These are phyloP conservation scores for Penicillium roqueforti DNA, from an alignment of 495 filamentous ascomycete genomes.

Conservation along the genomic window DNA sequence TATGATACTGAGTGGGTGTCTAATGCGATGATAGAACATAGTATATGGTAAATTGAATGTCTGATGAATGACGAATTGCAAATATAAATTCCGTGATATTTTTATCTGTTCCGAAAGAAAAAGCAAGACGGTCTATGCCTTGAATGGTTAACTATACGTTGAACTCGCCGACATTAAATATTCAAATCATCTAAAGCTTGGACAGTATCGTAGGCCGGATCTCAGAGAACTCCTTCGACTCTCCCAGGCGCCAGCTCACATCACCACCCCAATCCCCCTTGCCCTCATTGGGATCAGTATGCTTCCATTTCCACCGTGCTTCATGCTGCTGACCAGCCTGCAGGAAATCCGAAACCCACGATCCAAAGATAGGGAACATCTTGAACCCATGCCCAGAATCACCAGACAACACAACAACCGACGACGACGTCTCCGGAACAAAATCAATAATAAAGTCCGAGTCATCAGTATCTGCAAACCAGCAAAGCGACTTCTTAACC, in stretches of 20 bases:
- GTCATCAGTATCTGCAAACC: conserved; percentile 56
- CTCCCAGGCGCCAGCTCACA: conserved; percentile 39
- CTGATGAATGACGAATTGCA: neutral
- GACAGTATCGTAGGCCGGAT: conserved; percentile 20
- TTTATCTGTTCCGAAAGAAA: neutral
- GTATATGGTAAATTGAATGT: conserved; percentile 29
- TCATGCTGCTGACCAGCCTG: conserved; percentile 29
- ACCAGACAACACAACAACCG: conserved; percentile 48
- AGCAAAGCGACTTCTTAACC: conserved; percentile 48
- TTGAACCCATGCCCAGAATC: conserved; percentile 59
- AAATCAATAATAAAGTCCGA: conserved; percentile 56
- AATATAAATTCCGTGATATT: too few species aligned
- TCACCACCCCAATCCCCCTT: conserved; percentile 35
- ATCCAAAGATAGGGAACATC: conserved; percentile 54
- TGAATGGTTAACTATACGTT: neutral
- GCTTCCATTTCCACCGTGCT: conserved; percentile 46
- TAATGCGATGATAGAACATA: conserved; percentile 36
- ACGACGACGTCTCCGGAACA: conserved; percentile 40
- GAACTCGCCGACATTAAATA: too few species aligned
- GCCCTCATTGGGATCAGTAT: conserved; percentile 6
- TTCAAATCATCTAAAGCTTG: conserved; percentile 23
- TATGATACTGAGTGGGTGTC: conserved; percentile 40
- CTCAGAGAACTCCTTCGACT: conserved; percentile 31
- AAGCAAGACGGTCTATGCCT: neutral
- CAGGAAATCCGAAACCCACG: conserved; percentile 43